phyloP scores from a whole-genome alignment of 1,284 basidiomycete species.

The Trichosporon asahii region DNA sequence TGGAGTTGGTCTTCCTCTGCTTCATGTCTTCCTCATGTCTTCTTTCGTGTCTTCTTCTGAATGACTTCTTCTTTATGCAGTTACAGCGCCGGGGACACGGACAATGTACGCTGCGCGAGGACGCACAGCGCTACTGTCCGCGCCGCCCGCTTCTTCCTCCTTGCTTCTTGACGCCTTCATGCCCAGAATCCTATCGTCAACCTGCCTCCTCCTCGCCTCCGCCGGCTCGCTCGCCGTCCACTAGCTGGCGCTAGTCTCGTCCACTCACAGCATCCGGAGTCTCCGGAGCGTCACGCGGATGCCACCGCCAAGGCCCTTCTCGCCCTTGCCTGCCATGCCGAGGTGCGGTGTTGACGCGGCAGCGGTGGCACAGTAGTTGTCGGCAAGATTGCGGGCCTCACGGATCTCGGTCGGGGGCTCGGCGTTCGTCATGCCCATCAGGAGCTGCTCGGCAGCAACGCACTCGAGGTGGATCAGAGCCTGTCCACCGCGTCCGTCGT shows the following conservation, averaged over 20 bases:
- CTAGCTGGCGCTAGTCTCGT: background rate
- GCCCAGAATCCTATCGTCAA: background rate
- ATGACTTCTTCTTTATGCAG: background rate
- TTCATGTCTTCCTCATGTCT: background rate
- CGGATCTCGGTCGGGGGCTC: background rate
- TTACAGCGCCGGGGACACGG: background rate
- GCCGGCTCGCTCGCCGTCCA: background rate
- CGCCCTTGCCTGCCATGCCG: slow-evolving; percentile 2
- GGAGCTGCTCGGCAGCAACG: background rate
- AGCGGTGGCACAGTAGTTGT: background rate
- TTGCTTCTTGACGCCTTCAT: background rate
- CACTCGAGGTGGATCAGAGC: slow-evolving; percentile 7
- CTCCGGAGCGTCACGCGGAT: slow-evolving; percentile 1
- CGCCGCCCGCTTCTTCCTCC: background rate
- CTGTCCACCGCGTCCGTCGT: background rate
- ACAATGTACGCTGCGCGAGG: too few species aligned
- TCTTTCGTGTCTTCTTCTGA: background rate
- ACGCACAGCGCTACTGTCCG: background rate
- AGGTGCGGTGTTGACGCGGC: background rate
- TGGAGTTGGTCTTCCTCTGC: background rate
- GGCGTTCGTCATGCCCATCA: background rate
- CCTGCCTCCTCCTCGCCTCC: background rate
- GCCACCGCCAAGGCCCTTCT: background rate
- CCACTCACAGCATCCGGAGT: slow-evolving; percentile 4
- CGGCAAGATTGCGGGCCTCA: background rate